Base-by-base conservation (phyloP, 495 filamentous ascomycete genomes). In the Neurospora sp. region DNA sequence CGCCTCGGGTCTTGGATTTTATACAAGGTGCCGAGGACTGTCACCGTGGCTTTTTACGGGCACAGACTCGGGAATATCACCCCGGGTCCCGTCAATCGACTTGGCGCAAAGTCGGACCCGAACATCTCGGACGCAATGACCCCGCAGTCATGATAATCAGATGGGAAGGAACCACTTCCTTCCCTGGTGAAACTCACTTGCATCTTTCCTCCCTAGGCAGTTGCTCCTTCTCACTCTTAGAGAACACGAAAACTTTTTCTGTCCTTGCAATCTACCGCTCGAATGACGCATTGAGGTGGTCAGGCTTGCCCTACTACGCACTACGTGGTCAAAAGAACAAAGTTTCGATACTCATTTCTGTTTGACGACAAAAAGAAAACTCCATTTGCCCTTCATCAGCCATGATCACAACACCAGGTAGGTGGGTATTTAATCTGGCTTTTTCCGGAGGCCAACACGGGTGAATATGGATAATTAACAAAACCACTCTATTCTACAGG, bases 381-480 rank as follows among this genome's bases (percentile, higher is more conserved):
- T 46, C 0, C n/a, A 6, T 54, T 54, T 14, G 18, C 3, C 8
- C 44, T 10, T 38, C 35, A 37, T 12, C n/a, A 37, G 2, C 31
- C 71, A 72, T 38, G 5, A 35, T 16, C 5, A 27, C 7, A 38
- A 23, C 38, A 39, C 16, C 11, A 20, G 44, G 38, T 54, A 41
- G 72, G 72, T 70, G 74, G 69, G 31, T 66, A 75, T 69, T 44
- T 70, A 75, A 75, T 73, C 54, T 74, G 38, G 27, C 40, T 39
- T 37, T 27, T 40, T 46, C 39, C 16, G 39, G 40, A 46, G 41
- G 74, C 62, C 35, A 74, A 69, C 46, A 20, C 74, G 72, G 74
- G 40, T 76, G 69, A 74, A 76, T 75, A 70, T 69, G 72, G 74
- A 46, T 76, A 76, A 76, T 71, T 70, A 72, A 74, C 73, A 69